A percentile compares a stretch with the other conserved stretches of the same genome.
phyloP scores from a whole-genome alignment of 305 asterid species.

The Fraxinus nigra region DNA sequence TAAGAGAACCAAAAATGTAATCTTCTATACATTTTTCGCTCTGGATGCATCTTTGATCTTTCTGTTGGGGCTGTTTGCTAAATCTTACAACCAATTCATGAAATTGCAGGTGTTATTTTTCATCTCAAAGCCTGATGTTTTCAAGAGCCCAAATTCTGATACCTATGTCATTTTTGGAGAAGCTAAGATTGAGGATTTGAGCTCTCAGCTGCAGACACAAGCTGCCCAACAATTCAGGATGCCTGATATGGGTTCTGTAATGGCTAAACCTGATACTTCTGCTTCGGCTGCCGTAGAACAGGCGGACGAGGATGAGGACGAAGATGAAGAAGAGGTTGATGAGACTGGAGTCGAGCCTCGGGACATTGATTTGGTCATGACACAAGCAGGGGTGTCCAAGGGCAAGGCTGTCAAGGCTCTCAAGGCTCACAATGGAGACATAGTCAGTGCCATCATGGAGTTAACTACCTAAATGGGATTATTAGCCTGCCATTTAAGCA shows the following conservation, averaged over 20 bases:
- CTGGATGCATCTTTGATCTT: background rate
- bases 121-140: conserved; percentile 89
- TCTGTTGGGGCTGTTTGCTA: background rate
- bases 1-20: conserved; percentile 81
- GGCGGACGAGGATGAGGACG: conserved; percentile 69
- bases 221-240: conserved; percentile 90
- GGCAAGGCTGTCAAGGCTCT: conserved; percentile 85
- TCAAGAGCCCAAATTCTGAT: conserved; percentile 88
- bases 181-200: conserved; percentile 88
- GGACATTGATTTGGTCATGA: conserved; percentile 85
- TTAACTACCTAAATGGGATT: conserved; percentile 46
- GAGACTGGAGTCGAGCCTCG: conserved; percentile 75
- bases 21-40: background rate
- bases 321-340: conserved; percentile 79
- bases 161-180: conserved; percentile 87
- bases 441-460: conserved; percentile 94
- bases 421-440: conserved; percentile 76
- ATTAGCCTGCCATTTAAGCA: background rate
- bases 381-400: conserved; percentile 85
- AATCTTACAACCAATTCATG: background rate
- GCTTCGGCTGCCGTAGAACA: conserved; percentile 34
- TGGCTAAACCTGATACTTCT: conserved; percentile 52
- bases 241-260: conserved; percentile 68
- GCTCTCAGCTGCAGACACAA: conserved; percentile 94
- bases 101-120: conserved; percentile 60